These are phyloP conservation scores for Mycena amicta DNA, from an alignment of 768 basidiomycete species.

Conservation along the genomic window DNA sequence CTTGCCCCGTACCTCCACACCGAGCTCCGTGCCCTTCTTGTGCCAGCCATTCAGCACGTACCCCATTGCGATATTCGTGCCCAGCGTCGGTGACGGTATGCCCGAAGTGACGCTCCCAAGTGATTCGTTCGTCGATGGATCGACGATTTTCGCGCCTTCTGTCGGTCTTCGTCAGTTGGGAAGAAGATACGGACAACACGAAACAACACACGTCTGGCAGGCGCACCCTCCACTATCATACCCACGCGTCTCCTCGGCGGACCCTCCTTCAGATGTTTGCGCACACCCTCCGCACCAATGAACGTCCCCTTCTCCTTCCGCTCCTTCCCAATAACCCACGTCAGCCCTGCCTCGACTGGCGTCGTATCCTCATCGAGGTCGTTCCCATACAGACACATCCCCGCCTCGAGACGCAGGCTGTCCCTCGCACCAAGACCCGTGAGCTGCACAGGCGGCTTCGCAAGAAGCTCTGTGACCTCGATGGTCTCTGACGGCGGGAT, in stretches of 20 bases:
- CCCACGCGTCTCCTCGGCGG: conserved; percentile 81
- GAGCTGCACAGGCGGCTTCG: conserved; percentile 70
- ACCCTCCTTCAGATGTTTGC: conserved; percentile 78
- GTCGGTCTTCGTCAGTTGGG: conserved; percentile 15
- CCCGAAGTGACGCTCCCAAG: conserved; percentile 88
- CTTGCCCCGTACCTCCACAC: conserved; percentile 85
- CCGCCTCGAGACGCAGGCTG: conserved; percentile 92
- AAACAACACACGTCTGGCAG: conserved; percentile 71
- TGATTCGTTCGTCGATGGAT: conserved; percentile 52
- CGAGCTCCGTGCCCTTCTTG: conserved; percentile 87
- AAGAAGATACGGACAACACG: background rate
- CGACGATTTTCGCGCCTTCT: conserved; percentile 82
- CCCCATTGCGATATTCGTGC: conserved; percentile 95
- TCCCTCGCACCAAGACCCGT: conserved; percentile 93
- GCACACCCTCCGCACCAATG: conserved; percentile 76
- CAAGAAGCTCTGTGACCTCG: conserved; percentile 68
- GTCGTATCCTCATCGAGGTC: conserved; percentile 87
- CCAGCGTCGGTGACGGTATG: conserved; percentile 89
- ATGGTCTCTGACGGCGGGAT: conserved; percentile 79
- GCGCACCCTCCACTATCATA: conserved; percentile 78
- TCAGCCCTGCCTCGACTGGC: conserved; percentile 88
- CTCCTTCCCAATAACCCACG: conserved; percentile 94
- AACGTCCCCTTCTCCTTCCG: conserved; percentile 71
- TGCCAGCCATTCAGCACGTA: conserved; percentile 82
- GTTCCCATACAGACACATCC: conserved; percentile 95